phyloP scores from a whole-genome alignment of 345 rosid genomes.

The Syzygium aromaticum region DNA sequence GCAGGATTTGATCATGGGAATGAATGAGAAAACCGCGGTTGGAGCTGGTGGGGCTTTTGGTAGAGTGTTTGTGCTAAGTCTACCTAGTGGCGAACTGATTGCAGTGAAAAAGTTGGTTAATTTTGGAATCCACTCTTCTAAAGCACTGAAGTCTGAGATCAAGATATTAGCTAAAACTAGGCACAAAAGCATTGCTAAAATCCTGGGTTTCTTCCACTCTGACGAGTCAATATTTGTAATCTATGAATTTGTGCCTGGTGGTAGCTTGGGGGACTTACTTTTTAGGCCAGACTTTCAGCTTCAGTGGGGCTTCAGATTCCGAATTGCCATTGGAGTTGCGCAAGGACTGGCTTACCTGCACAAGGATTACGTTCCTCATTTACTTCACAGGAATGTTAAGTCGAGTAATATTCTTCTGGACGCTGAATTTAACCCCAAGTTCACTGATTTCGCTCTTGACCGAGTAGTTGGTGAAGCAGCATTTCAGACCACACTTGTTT shows the following conservation, averaged over 20 bases:
- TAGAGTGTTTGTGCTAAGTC: slow-evolving; percentile 40
- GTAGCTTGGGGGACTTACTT: slow-evolving; percentile 72
- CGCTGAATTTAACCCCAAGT: slow-evolving; percentile 63
- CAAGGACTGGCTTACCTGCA: slow-evolving; percentile 78
- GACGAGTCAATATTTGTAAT: slow-evolving; percentile 68
- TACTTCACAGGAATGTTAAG: slow-evolving; percentile 77
- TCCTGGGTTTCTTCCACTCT: slow-evolving; percentile 80
- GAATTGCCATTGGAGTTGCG: slow-evolving; percentile 76
- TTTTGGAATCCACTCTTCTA: slow-evolving; percentile 48
- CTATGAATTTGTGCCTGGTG: slow-evolving; percentile 54
- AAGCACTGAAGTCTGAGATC: slow-evolving; percentile 65
- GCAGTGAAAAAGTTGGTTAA: slow-evolving; percentile 71
- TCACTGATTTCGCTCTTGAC: slow-evolving; percentile 72
- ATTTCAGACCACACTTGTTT: slow-evolving; percentile 49
- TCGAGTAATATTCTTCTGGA: slow-evolving; percentile 74
- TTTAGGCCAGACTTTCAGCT: slow-evolving; percentile 34
- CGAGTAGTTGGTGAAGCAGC: slow-evolving; percentile 71
- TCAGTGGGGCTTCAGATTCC: slow-evolving; percentile 68
- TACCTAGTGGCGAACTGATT: slow-evolving; percentile 74
- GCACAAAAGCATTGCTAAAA: slow-evolving; percentile 64
- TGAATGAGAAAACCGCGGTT: slow-evolving; percentile 58
- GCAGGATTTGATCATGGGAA: slow-evolving; percentile 50
- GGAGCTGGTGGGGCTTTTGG: slow-evolving; percentile 61
- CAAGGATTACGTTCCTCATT: slow-evolving; percentile 62
- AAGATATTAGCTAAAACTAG: slow-evolving; percentile 80